These are phyloP conservation scores for Metschnikowia lochheadii DNA, from an alignment of 805 yeast genomes.

Conservation along the genomic window DNA sequence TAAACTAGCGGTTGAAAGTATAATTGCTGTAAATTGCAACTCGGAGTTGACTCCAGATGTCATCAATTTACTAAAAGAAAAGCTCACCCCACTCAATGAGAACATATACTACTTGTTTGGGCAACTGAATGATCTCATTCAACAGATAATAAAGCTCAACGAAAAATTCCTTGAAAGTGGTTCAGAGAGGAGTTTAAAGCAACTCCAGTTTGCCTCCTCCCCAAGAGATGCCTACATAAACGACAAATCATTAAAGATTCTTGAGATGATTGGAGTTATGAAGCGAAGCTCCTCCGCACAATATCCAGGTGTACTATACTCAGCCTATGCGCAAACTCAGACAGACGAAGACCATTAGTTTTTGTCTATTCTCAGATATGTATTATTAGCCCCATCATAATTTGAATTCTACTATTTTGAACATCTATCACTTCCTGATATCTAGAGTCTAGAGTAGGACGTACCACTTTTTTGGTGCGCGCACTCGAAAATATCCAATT, in stretches of 20 bases:
- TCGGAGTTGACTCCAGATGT: slow-evolving; percentile 21
- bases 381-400: neutral
- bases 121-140: slow-evolving; percentile 39
- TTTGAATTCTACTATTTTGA: neutral
- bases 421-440: too few species aligned
- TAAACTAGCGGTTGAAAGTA: slow-evolving; percentile 22
- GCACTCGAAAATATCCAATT: slow-evolving; percentile 17
- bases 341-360: neutral
- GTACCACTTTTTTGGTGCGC: slow-evolving; percentile 9
- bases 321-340: slow-evolving; percentile 5
- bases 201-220: slow-evolving; percentile 25
- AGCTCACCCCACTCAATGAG: slow-evolving; percentile 44
- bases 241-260: slow-evolving; percentile 26
- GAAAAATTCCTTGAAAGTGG: slow-evolving; percentile 22
- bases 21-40: slow-evolving; percentile 15
- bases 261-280: slow-evolving; percentile 11
- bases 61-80: slow-evolving; percentile 25
- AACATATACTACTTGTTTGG: slow-evolving; percentile 41
- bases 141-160: slow-evolving; percentile 25
- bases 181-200: slow-evolving; percentile 17
- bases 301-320: slow-evolving; percentile 4
- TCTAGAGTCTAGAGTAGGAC: too few species aligned
- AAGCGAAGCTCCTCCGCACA: neutral
- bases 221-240: slow-evolving; percentile 39
- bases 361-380: neutral